Conservation (phyloP, 169 alveolate genomes). For the Sarcocystis neurona region DNA sequence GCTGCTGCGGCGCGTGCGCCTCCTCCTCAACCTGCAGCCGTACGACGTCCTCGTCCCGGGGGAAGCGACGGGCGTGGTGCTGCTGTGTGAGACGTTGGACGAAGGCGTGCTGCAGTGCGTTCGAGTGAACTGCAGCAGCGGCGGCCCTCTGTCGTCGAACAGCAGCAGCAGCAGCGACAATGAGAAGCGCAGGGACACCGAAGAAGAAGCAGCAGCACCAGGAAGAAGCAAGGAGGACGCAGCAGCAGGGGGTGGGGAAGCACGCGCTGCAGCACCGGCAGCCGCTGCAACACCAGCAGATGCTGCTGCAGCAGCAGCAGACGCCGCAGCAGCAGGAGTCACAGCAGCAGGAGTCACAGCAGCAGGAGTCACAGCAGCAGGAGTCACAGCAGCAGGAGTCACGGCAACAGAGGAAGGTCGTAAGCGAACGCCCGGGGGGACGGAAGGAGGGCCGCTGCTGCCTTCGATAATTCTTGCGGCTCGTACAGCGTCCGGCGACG, state of each 20-base stretch:
- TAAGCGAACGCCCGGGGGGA: neutral
- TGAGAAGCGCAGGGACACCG: neutral
- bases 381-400: neutral
- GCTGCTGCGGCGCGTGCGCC: conserved; percentile 43
- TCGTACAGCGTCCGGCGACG: conserved; percentile 43
- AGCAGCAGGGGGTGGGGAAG: neutral
- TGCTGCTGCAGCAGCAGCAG: too few species aligned
- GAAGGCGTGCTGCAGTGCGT: neutral
- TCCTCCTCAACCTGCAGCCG: conserved; percentile 31
- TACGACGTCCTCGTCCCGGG: conserved; percentile 50
- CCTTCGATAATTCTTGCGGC: conserved; percentile 33
- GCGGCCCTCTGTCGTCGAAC: neutral
- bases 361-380: neutral
- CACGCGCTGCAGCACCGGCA: too few species aligned
- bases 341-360: neutral
- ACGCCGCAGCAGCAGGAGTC: neutral
- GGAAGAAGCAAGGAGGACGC: neutral
- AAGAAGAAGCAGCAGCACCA: neutral
- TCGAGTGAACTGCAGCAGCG: neutral
- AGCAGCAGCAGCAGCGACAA: neutral
- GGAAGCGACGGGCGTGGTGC: conserved; percentile 13
- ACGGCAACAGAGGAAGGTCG: neutral
- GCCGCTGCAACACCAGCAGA: too few species aligned
- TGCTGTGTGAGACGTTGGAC: conserved; percentile 26
- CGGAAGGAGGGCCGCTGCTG: neutral